Evolutionary conservation across 108 stramenopile species (phyloP), one percentile per base, ranked within the genome.

Genomic region (Schizochytrium sp.): DNA sequence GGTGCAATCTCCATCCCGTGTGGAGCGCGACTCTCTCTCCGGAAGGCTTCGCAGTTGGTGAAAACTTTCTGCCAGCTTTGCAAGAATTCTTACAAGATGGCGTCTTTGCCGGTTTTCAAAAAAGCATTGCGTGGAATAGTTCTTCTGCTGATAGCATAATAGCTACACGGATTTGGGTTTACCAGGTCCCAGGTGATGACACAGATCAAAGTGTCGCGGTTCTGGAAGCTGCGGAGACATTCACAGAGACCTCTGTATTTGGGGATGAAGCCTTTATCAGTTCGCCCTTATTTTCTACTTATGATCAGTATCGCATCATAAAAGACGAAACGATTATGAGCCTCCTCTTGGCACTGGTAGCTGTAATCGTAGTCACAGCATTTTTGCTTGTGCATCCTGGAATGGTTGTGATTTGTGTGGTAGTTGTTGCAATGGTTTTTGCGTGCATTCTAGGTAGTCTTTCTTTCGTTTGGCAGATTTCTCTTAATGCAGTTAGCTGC

Each of bases 301-400:
- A 83, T 83, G 50, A 83, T 53, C 50, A 83, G 47, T 83, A 55
- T 42, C 53, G 50, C 47, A 83, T 83, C 53, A 83, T 83, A 47
- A 83, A 55, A 38, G 50, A 13, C 38, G 76, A 55, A 38, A 83
- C 76, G 45, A 5, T 83, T 5, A 55, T 53, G 47, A 83, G 76
- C 47, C 13, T 83, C 5, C 55, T 28, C 28, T 83, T 10, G 0
- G 47, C 76, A n/a, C 76, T 83, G 5, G 45, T 49, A n/a, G 76
- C 76, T n/a, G 76, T 83, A 7, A 53, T 83, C 50, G 76, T 40
- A 5, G 53, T 83, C 76, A 55, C 50, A 10, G 10, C 28, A 28
- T 47, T 83, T 42, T 53, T 83, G 1, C 53, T 83, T n/a, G 28
- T 83, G 0, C 76, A 83, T 40, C 76, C 76, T 55, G n/a, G 49